Conservation (phyloP, 192 early-diverging fungal genomes). For the Gorgonomyces haynaldii region DNA sequence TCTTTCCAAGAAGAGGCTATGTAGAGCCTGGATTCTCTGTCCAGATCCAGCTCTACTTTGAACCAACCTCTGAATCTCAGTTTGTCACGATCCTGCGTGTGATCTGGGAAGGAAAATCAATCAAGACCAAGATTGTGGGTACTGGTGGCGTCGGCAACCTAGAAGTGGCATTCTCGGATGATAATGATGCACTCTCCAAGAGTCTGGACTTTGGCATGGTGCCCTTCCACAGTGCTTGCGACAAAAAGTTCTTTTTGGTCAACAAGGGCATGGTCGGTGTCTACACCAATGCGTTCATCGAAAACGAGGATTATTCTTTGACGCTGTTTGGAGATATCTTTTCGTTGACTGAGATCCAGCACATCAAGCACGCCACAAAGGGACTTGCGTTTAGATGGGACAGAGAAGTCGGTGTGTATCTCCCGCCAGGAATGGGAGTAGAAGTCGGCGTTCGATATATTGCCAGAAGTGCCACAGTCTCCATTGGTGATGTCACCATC, state of each 20-base stretch:
- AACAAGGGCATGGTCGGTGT: conserved; percentile 49
- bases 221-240: conserved; percentile 41
- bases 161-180: conserved; percentile 37
- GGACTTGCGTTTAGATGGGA: conserved; percentile 34
- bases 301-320: conserved; percentile 39
- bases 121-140: conserved; percentile 29
- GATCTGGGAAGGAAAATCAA: conserved; percentile 42
- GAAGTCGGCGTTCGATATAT: conserved; percentile 38
- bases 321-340: conserved; percentile 34
- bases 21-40: conserved; percentile 27
- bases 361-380: not conserved
- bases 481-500: conserved; percentile 31
- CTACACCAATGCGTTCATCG: conserved; percentile 21
- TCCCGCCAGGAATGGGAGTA: conserved; percentile 28
- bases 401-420: conserved; percentile 8
- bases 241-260: conserved; percentile 43
- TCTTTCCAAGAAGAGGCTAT: conserved; percentile 42
- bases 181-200: conserved; percentile 25
- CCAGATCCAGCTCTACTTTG: conserved; percentile 34
- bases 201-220: conserved; percentile 54
- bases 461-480: conserved; percentile 25
- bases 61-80: conserved; percentile 36
- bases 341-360: not conserved
- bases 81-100: conserved; percentile 37
- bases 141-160: conserved; percentile 43